These are phyloP conservation scores for Lasiodiplodia sp. DNA, from an alignment of 2,329 filamentous ascomycete species.

Conservation along the genomic window DNA sequence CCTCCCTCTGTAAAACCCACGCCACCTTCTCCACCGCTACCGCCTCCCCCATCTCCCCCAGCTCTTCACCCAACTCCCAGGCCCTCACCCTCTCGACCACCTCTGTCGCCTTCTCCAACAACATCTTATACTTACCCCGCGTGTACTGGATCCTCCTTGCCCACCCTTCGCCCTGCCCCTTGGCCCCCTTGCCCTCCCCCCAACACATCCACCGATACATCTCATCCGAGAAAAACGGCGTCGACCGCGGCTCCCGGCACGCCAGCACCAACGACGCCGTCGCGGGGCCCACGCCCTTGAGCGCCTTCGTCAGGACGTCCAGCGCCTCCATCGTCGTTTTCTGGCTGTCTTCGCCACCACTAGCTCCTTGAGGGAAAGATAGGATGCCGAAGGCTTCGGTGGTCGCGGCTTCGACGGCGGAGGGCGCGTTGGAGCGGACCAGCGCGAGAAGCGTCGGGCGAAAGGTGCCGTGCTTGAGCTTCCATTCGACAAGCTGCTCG, in stretches of 20 bases:
- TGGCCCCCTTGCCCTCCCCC: conserved; percentile 51
- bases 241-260: conserved; percentile 64
- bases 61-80: conserved; percentile 62
- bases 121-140: conserved; percentile 69
- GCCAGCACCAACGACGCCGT: conserved; percentile 78
- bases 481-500: conserved; percentile 49
- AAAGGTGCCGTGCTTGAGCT: conserved; percentile 59
- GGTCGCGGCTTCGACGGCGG: conserved; percentile 58
- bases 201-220: conserved; percentile 75
- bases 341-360: background rate
- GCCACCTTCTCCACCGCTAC: conserved; percentile 74
- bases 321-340: background rate
- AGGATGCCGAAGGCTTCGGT: conserved; percentile 56
- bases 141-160: conserved; percentile 71
- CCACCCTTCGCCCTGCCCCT: conserved; percentile 52
- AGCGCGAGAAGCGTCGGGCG: conserved; percentile 56
- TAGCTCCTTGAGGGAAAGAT: background rate
- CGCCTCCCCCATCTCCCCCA: conserved; percentile 61
- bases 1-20: conserved; percentile 67
- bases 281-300: conserved; percentile 77
- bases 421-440: conserved; percentile 65
- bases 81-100: conserved; percentile 70
- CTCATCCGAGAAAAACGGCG: conserved; percentile 84
- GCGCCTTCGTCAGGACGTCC: conserved; percentile 52
- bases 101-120: conserved; percentile 52